These are phyloP conservation scores for Vaccinium darrowii DNA, from an alignment of 148 eudicot species.

Conservation along the genomic window DNA sequence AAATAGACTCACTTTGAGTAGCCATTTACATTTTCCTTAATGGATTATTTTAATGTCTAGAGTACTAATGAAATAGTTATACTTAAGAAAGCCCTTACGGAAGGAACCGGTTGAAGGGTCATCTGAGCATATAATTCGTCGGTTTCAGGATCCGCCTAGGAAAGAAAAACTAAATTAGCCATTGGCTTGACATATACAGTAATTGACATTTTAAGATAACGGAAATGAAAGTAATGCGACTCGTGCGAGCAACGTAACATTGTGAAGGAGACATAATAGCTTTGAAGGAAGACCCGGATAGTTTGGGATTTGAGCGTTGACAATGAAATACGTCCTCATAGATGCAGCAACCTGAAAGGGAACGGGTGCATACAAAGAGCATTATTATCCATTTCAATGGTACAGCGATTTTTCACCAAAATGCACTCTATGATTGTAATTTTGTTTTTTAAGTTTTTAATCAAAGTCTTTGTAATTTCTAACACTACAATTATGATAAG, in stretches of 20 bases:
- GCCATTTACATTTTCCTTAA: background rate
- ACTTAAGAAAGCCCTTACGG: conserved; percentile 43
- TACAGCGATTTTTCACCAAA: background rate
- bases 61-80: background rate
- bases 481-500: too few species aligned
- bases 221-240: background rate
- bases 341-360: conserved; percentile 86
- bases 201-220: background rate
- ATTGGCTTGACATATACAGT: background rate
- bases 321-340: conserved; percentile 84
- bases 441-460: background rate
- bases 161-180: conserved; percentile 16
- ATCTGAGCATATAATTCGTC: conserved; percentile 98
- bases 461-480: too few species aligned
- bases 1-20: conserved; percentile 2
- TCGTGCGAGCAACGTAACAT: conserved; percentile 80
- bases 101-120: conserved; percentile 92
- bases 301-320: conserved; percentile 80
- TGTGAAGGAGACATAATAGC: conserved; percentile 84
- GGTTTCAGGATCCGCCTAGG: conserved; percentile 97
- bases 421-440: background rate
- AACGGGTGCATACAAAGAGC: background rate
- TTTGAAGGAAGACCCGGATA: conserved; percentile 90
- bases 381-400: background rate
- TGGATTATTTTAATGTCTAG: background rate